phyloP scores from a whole-genome alignment of 306 rosid species.

The Dalbergia cochinchinensis region DNA sequence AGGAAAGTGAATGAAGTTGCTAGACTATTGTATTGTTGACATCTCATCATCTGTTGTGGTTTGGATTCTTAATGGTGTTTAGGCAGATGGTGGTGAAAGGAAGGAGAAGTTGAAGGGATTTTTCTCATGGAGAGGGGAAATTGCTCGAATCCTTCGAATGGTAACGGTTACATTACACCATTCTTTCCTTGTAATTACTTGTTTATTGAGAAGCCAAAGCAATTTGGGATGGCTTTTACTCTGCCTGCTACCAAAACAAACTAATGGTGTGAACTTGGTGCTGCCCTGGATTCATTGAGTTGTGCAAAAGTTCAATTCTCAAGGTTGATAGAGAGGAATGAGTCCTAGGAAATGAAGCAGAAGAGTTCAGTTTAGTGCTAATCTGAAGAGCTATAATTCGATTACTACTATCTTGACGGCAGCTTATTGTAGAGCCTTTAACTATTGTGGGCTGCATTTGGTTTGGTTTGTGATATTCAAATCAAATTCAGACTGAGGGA shows the following conservation, averaged over 20 bases:
- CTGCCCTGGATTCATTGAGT: slow-evolving; percentile 4
- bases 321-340: slow-evolving; percentile 20
- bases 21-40: background rate
- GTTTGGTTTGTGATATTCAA: slow-evolving; percentile 16
- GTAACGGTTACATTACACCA: background rate
- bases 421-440: background rate
- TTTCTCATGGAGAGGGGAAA: background rate
- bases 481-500: slow-evolving; percentile 9
- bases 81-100: slow-evolving; percentile 14
- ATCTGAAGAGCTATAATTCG: background rate
- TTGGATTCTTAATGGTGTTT: background rate
- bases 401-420: background rate
- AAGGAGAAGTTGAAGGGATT: slow-evolving; percentile 4
- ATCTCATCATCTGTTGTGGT: background rate
- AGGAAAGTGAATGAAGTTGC: background rate
- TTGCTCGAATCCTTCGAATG: slow-evolving; percentile 17
- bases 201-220: background rate
- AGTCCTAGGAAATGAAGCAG: slow-evolving; percentile 2
- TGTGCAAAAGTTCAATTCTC: slow-evolving; percentile 23
- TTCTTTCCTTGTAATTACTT: slow-evolving; percentile 1
- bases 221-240: background rate
- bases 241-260: background rate
- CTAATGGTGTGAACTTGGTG: slow-evolving; percentile 2
- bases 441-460: background rate
- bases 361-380: slow-evolving; percentile 4